Evolutionary conservation across 2,329 filamentous ascomycete genomes (phyloP).

Genomic region (Aspergillus sp.): DNA sequence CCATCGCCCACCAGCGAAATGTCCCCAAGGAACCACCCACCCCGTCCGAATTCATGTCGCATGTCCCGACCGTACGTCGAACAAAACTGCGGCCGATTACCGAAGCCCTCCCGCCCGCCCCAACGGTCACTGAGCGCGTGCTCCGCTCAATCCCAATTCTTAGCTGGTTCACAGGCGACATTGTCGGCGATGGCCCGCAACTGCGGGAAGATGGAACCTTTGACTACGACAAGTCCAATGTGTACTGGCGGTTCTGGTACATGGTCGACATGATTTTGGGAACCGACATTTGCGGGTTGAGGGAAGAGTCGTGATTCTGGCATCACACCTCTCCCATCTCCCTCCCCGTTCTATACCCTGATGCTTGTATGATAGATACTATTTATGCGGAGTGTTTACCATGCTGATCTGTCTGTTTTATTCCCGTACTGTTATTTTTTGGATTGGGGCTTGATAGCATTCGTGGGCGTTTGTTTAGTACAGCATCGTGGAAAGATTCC

Average conservation of each 20-base stretch:
- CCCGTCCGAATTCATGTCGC: slow-evolving; percentile 50
- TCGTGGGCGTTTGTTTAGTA: slow-evolving; percentile 1
- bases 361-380: slow-evolving; percentile 14
- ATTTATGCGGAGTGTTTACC: slow-evolving; percentile 1
- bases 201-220: slow-evolving; percentile 52
- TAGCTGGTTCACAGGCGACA: slow-evolving; percentile 65
- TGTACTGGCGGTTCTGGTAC: slow-evolving; percentile 63
- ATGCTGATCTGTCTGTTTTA: not conserved
- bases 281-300: slow-evolving; percentile 62
- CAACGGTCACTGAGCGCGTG: slow-evolving; percentile 63
- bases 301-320: slow-evolving; percentile 45
- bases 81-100: slow-evolving; percentile 66
- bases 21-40: slow-evolving; percentile 31
- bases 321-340: not conserved
- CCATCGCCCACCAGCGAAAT: slow-evolving; percentile 29
- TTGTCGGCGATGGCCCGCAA: slow-evolving; percentile 48
- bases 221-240: slow-evolving; percentile 66
- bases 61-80: slow-evolving; percentile 66
- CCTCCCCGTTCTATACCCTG: slow-evolving; percentile 2
- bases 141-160: slow-evolving; percentile 67
- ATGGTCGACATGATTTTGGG: slow-evolving; percentile 57
- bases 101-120: slow-evolving; percentile 69
- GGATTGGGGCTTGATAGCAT: slow-evolving; percentile 1
- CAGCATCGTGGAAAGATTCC: not conserved
- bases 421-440: not conserved